Evolutionary conservation across 306 rosid genomes (phyloP), one percentile per base, ranked within the genome.

Genomic region (Trichosanthes cucumerina): DNA sequence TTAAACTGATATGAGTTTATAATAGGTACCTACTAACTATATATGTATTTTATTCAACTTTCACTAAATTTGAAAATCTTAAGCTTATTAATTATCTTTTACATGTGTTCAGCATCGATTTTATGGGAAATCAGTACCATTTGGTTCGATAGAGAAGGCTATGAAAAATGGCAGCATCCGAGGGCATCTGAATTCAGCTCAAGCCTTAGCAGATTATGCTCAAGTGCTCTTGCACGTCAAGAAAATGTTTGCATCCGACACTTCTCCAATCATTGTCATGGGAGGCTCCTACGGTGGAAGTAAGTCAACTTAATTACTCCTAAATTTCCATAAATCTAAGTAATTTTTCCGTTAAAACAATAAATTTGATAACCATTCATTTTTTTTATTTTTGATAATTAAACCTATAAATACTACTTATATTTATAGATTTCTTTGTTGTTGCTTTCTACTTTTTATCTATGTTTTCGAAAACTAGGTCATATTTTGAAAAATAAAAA

Each of bases 221-320:
- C 79, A 53, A 31, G 78, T 90, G n/a, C 80, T 88, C 64, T 78
- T 86, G 7, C 82, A 87, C 71, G 38, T 90, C 12, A 88, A 88
- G 82, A 9, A 79, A 50, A 62, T 26, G 8, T 76, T 84, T 8
- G 50, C 79, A 14, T 90, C 87, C 21, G 63, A 79, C 0, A 56
- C 75, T 54, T 90, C 89, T 52, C 88, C 92, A 4, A 53, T 84
- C 39, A 86, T 90, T 4, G 91, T 87, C 62, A 16, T 87, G 7
- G 90, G 95, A 71, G 92, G 84, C 39, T 90, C 92, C 19, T 90
- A 88, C 75, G 91, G 93, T 13, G 91, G 93, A 87, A 89, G 93
- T 89, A 84, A 53, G 84, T 21, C 0, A 50, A 1, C 64, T 6
- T 58, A 58, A 58, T 50, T 33, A 12, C n/a, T 23, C 11, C 11